Base-by-base conservation (phyloP, 805 yeast genomes). In the Tetrapisispora iriomotensis region DNA sequence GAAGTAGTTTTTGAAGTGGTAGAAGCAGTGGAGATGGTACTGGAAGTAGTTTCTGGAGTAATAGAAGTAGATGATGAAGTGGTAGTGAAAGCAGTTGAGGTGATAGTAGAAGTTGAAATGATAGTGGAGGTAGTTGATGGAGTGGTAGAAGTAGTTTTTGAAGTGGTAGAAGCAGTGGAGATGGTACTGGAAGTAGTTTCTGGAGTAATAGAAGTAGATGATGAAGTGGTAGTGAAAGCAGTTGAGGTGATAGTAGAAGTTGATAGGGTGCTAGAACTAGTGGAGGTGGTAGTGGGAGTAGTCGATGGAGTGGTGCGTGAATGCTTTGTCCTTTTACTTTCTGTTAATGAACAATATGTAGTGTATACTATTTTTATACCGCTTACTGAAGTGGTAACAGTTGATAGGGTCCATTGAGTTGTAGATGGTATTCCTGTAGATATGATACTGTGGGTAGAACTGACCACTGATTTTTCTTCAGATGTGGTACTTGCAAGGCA, bases 31-130 rank as follows among this genome's bases (percentile, higher is more conserved):
- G 22, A 13, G 10, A n/a, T n/a, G 6, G 34, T 18, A n/a, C 34
- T 21, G 26, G 8, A 19, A 17, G 29, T 26, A 7, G 37, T 21
- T 9, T 13, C 17, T n/a, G 20, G 13, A 6, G 6, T 19, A 22
- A 14, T n/a, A 4, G 23, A 17, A 8, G 23, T 32, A 7, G n/a
- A 17, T 21, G 35, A 40, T 8, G 64, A 55, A 15, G 46, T 44
- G 6, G 28, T 34, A n/a, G 34, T 25, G 6, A 21, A 17, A 9
- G 38, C 27, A 29, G 36, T 20, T 23, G 29, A 15, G 8, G 20
- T 23, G 24, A 10, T 8, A 34, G 25, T 28, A 29, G 23, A 19
- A 7, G 32, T 18, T 23, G 34, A 5, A 8, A 23, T 25, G 14
- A 22, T 24, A 15, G 29, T 24, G 8, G 28, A 23, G 15, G 28